A percentile compares a stretch with the other conserved stretches of the same genome.
Evolutionary conservation across 192 early-diverging fungal species (phyloP).

Genomic region (Backusella morwellensis): DNA sequence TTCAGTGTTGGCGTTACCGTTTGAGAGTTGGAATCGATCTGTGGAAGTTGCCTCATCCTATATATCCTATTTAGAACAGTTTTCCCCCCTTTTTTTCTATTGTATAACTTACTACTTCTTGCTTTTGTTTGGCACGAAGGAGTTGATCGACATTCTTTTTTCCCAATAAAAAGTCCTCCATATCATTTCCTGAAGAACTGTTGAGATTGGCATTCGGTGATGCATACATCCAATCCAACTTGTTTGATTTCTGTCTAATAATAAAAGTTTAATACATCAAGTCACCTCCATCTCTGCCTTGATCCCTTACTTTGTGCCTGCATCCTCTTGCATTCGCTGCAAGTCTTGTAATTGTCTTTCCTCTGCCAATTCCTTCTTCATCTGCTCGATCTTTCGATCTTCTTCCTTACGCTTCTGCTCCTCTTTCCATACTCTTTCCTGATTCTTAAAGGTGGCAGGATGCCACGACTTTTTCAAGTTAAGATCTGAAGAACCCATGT

Average conservation of each 20-base stretch:
- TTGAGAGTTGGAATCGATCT: conserved; percentile 46
- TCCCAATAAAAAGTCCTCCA: conserved; percentile 90
- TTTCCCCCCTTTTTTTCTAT: too few relatives aligned
- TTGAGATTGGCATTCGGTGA: conserved; percentile 52
- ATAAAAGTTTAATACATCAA: background rate
- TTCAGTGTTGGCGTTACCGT: conserved; percentile 74
- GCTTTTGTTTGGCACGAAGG: conserved; percentile 41
- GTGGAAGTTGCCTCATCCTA: conserved; percentile 21
- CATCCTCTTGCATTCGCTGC: conserved; percentile 69
- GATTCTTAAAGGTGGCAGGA: conserved; percentile 88
- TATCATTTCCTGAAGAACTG: conserved; percentile 52
- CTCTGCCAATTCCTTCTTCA: conserved; percentile 89
- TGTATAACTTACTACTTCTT: conserved; percentile 18
- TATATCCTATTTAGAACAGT: background rate
- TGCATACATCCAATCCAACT: conserved; percentile 97
- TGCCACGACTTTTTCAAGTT: conserved; percentile 95
- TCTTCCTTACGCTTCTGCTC: conserved; percentile 85
- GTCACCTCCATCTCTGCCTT: background rate
- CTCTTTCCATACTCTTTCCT: conserved; percentile 86
- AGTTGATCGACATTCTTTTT: conserved; percentile 78
- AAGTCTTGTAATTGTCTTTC: conserved; percentile 88
- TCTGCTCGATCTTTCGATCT: conserved; percentile 81
- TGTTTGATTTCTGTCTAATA: conserved; percentile 47
- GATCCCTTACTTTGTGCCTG: conserved; percentile 48
- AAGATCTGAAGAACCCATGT: conserved; percentile 39